Base-by-base conservation (phyloP, 371 early-diverging fungal species). In the Cokeromyces recurvatus region DNA sequence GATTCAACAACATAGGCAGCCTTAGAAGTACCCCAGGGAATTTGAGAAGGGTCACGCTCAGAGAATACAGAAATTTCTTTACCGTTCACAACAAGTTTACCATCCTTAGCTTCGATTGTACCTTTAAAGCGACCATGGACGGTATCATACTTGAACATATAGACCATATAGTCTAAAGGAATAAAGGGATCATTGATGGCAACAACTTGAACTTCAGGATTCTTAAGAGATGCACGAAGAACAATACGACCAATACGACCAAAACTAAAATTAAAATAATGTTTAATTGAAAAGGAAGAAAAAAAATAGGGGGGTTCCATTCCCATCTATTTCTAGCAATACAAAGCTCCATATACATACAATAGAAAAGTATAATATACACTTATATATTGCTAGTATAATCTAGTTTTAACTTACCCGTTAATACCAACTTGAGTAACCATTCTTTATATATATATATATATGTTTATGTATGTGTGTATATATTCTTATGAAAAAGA, bases 161-260 rank as follows among this genome's bases (percentile, higher is more conserved):
- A 98, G 55, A 86, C 89, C 90, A 97, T 94, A 83, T 99, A 97
- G 43, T 93, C 90, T 7, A 90, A 72, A 63, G 90, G 89, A 60
- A 97, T 89, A 88, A 96, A 95, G 43, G 99, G 99, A 75, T 99
- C 99, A 80, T 99, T 99, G 79, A 99, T 84, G 48, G 95, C 85
- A 23, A 92, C 90, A 42, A 99, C 96, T 55, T 90, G 69, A 45
- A 97, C 87, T 12, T 80, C 71, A 25, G 71, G 64, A 71, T 88
- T 75, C 19, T 38, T 17, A 25, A 94, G 81, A 43, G 95, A 77
- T 46, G 93, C 90, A 62, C 97, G 92, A 70, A 97, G 82, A 38
- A 99, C 97, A 59, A 98, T 86, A 77, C 99, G 99, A 58, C 99
- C 99, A 62, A 99, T 98, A 73, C 99, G 91, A 70, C 95, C 95